Base-by-base conservation (phyloP, 2,329 filamentous ascomycete genomes). In the Venturia effusa region DNA sequence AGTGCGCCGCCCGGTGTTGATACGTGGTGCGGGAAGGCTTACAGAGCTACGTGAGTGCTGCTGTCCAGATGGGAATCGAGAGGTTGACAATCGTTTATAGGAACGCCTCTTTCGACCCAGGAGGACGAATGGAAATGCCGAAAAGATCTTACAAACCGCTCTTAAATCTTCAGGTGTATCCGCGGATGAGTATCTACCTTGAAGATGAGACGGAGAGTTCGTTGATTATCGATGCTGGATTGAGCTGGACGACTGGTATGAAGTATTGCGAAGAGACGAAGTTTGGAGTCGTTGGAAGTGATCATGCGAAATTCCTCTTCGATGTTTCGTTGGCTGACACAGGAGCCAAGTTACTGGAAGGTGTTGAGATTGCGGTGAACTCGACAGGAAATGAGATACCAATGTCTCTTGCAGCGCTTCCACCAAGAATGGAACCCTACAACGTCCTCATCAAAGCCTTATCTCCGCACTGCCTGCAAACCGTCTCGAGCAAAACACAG, bases 1-100 rank as follows among this genome's bases (percentile, higher is more conserved):
- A 27, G 4, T 41, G 59, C 59, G 24, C 59, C 75, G n/a, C 68
- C 74, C 43, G 76, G 77, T 6, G 76, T 80, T 15, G 75, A 78
- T 60, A 74, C 77, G 40, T 80, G 78, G 78, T 79, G 79, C 69
- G 79, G 79, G 11, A 81, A 81, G 67, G 77, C 78, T 17, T 81
- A 80, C 68, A 69, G 69, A 39, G 70, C 71, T 43, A 74, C 69
- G 73, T 78, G 68, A 69, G 72, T 68, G n/a, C n/a, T 27, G 41
- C 27, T 27, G 41, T 34, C 4, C 0, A n/a, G 37, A 60, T 30
- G 51, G 19, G 3, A 22, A 19, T 43, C 34, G 6, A 3, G 17
- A 6, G 34, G n/a, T 24, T 60, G 4, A 43, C 13, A 1, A 15
- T 27, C 3, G 17, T 8, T 13, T 7, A 32, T 40, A 80, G 79